Evolutionary conservation across 1,284 basidiomycete genomes (phyloP), one percentile per base, ranked within the genome.

Genomic region (Sphagnurus paluster): DNA sequence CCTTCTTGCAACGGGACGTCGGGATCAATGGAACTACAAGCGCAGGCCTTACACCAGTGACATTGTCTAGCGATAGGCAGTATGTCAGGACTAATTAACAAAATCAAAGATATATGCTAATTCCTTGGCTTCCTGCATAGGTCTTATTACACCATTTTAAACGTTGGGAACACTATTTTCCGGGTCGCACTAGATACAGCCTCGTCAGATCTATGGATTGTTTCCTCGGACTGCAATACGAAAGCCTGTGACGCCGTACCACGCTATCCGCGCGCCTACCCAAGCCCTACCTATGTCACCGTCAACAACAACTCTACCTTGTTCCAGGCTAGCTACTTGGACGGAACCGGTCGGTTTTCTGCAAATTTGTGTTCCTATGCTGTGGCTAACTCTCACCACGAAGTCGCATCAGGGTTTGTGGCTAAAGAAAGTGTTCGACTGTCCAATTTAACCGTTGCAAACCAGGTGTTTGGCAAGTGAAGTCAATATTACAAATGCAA

Each of bases 111-210:
- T 21, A 14, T 26, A n/a, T n/a, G n/a, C 32, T 43, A 6, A 32
- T 20, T 42, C 14, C 44, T 25, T 40, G 21, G 25, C 13, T 20
- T 39, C 41, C 26, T 46, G 11, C 44, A 28, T 42, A 87, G 84
- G 58, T 80, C 86, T 3, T 90, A 87, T 57, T 88, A 78, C 56
- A 67, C 75, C 13, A 63, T 86, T 34, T 69, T 87, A 38, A 63
- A 74, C 48, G 67, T 74, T 30, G 87, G 86, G 30, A 68, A 72
- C 48, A 76, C 86, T 51, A 78, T 65, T 56, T 84, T 88, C 54
- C 81, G 85, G 13, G 76, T 83, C n/a, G 77, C 78, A 1, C 65
- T 90, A 32, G 87, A 90, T 62, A 89, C 87, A 1, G 88, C 73
- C n/a, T 90, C 87, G 3, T 75, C 86, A 9, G 85, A 88, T 61